phyloP scores from a whole-genome alignment of 257 asterid genomes.

The Solanum lycopersicoides region DNA sequence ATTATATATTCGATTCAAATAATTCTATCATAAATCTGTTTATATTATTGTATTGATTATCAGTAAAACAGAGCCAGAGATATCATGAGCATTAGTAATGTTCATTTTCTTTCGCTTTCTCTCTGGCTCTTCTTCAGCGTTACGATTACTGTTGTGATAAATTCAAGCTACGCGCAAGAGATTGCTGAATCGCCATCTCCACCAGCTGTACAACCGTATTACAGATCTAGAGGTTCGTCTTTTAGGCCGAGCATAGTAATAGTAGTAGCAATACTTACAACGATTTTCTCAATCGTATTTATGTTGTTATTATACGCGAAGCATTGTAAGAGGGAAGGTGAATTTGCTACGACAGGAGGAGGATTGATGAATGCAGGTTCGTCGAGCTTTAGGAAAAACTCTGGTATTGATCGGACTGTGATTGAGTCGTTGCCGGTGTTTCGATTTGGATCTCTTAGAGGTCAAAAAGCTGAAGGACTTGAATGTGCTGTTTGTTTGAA shows the following conservation, averaged over 20 bases:
- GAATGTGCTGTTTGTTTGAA: slow-evolving; percentile 80
- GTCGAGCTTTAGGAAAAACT: slow-evolving; percentile 15
- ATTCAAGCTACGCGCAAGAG: neutral
- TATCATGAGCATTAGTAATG: slow-evolving; percentile 16
- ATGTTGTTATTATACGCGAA: slow-evolving; percentile 51
- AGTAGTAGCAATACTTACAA: slow-evolving; percentile 45
- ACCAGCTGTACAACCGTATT: neutral
- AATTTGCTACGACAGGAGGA: neutral
- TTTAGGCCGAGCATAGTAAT: slow-evolving; percentile 49
- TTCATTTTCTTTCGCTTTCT: neutral
- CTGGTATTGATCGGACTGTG: slow-evolving; percentile 47
- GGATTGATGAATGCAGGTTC: neutral
- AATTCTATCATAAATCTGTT: neutral
- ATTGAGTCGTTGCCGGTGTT: slow-evolving; percentile 60
- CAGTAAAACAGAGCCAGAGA: neutral
- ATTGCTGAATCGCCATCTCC: neutral
- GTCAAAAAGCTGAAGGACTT: slow-evolving; percentile 58
- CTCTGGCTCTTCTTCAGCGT: neutral
- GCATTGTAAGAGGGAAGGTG: slow-evolving; percentile 44
- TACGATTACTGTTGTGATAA: neutral
- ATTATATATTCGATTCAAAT: neutral
- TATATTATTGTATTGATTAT: neutral
- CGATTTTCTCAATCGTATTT: slow-evolving; percentile 52
- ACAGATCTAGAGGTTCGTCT: neutral
- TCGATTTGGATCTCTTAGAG: slow-evolving; percentile 57